These are phyloP conservation scores for Symbiodinium natans DNA, from an alignment of 73 alveolate species.

Conservation along the genomic window DNA sequence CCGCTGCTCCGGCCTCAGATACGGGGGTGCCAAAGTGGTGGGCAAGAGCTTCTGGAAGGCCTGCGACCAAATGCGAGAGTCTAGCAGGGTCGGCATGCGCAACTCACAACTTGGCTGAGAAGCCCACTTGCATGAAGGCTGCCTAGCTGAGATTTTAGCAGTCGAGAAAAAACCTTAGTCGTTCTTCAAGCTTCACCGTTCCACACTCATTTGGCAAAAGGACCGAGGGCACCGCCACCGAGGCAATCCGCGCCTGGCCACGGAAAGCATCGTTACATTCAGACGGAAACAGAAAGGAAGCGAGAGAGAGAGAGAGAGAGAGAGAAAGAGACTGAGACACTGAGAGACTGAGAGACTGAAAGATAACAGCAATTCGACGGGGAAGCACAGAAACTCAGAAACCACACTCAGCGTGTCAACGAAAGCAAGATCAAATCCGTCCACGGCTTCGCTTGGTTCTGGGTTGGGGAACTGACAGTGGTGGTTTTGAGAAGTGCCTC, in stretches of 20 bases:
- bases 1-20: slow-evolving; percentile 19
- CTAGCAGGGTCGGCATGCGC: background rate
- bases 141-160: slow-evolving; percentile 2
- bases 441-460: background rate
- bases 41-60: slow-evolving; percentile 50
- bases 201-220: background rate
- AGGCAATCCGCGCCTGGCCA: slow-evolving; percentile 80
- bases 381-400: background rate
- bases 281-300: no score
- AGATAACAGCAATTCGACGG: background rate
- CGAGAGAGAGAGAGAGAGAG: no score
- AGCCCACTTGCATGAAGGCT: slow-evolving; percentile 35
- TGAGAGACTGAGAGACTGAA: background rate
- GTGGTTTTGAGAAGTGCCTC: no score
- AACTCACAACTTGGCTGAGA: background rate
- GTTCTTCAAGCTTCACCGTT: background rate
- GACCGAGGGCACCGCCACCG: slow-evolving; percentile 31
- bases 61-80: background rate
- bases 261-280: no score
- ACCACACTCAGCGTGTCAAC: background rate
- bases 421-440: background rate
- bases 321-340: background rate
- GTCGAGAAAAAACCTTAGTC: slow-evolving; percentile 22
- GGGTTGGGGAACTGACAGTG: no score
- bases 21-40: slow-evolving; percentile 4